Conservation (phyloP, 345 rosid genomes). For the Eucalyptus shirleyi region DNA sequence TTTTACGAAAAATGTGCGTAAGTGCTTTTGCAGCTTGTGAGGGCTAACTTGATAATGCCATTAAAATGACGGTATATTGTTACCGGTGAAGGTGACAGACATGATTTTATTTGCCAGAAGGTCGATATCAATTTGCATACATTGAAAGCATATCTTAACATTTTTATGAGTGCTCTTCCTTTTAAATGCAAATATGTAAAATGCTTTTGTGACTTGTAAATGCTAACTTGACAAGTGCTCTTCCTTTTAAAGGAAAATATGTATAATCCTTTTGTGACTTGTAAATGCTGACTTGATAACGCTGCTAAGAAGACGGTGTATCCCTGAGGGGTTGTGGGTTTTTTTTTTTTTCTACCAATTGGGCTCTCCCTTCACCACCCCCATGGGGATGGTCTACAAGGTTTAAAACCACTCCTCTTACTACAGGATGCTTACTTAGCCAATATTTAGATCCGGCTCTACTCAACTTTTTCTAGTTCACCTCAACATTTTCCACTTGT, state of each 20-base stretch:
- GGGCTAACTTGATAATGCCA: accelerated
- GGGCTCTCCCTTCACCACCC: no score
- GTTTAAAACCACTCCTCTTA: no score
- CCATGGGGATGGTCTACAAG: no score
- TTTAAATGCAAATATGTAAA: neutral
- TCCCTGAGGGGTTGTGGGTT: accelerated
- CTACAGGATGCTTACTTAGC: accelerated
- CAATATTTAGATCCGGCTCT: no score
- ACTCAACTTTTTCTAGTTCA: no score
- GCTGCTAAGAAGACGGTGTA: accelerated
- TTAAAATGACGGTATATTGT: neutral
- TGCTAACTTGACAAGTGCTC: neutral
- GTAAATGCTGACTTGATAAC: neutral
- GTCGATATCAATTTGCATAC: neutral
- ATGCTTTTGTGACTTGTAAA: neutral
- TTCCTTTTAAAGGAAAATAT: neutral
- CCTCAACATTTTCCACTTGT: no score
- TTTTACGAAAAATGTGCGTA: neutral
- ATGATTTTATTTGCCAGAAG: neutral
- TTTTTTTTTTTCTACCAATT: no score
- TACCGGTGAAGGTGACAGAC: neutral
- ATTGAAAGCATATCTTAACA: neutral
- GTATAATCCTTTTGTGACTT: neutral
- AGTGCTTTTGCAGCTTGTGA: neutral
- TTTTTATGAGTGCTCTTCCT: neutral